phyloP scores from a whole-genome alignment of 495 filamentous ascomycete species.

The Hyaloscypha variabilis region DNA sequence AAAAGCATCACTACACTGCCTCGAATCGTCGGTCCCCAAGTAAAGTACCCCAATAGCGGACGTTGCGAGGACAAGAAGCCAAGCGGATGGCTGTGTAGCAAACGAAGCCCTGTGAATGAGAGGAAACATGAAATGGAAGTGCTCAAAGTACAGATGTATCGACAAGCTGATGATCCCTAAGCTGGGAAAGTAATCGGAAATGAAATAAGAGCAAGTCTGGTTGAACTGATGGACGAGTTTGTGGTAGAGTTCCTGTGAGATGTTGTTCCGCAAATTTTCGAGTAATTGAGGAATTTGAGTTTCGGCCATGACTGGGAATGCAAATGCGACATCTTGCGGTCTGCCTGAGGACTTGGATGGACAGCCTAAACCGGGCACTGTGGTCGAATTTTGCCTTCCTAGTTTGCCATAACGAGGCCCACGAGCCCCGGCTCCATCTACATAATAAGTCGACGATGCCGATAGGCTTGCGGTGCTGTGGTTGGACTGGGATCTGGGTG shows the following conservation, averaged over 20 bases:
- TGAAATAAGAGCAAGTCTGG: background rate
- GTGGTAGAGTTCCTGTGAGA: background rate
- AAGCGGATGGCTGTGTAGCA: background rate
- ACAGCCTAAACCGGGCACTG: slow-evolving; percentile 18
- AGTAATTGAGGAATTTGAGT: slow-evolving; percentile 21
- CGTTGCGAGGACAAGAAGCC: background rate
- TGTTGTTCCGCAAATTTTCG: slow-evolving; percentile 31
- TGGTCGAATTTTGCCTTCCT: slow-evolving; percentile 26
- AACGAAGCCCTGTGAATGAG: background rate
- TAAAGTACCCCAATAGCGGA: background rate
- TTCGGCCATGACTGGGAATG: slow-evolving; percentile 24
- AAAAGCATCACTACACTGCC: background rate
- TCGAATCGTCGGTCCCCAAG: background rate
- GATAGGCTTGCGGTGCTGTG: no score
- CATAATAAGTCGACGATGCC: slow-evolving; percentile 30
- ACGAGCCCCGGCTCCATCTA: slow-evolving; percentile 41
- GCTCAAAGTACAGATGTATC: background rate
- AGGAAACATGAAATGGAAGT: background rate
- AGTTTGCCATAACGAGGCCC: slow-evolving; percentile 34
- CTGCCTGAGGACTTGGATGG: no score
- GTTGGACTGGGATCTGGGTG: no score
- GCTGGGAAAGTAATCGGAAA: background rate
- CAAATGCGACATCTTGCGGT: slow-evolving; percentile 1
- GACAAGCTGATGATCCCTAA: background rate
- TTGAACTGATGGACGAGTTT: background rate